Evolutionary conservation across 23 red algal species (phyloP), one percentile per base, ranked within the genome.

Genomic region (Porphyridium purpureum): DNA sequence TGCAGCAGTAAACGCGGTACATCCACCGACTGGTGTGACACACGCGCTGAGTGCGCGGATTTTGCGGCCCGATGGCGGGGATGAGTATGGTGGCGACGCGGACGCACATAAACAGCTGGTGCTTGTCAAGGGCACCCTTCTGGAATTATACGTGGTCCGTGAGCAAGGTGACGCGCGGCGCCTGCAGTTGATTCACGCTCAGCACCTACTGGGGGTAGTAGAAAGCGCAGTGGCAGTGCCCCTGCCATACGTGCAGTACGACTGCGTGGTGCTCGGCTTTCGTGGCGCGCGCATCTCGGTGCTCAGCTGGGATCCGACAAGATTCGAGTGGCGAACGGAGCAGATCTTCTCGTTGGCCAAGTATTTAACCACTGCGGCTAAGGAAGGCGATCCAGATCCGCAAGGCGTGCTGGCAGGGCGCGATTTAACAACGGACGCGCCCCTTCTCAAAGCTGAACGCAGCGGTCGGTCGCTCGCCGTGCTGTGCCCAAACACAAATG

Each of bases 111-210:
- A n/a, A n/a, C n/a, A n/a, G n/a, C n/a, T n/a, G n/a, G n/a, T 71
- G 47, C 70, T 84, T 21, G 66, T 61, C 21, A 54, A 59, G 22
- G 60, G 70, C 11, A 84, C 42, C 21, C 54, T 34, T 20, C 55
- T 84, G 4, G 79, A 84, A 21, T 33, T 73, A 20, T 84, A 84
- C 49, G 50, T 57, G 32, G 66, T 81, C 20, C 72, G 72, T 9
- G 75, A 60, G 17, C 66, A 70, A 58, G 14, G 52, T 15, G 32
- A 52, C 27, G 30, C 47, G 7, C 66, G 57, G 19, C 60, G 68
- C 11, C 46, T 75, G 0, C 38, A 67, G 25, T 64, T 72, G 11
- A 27, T 72, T 17, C n/a, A 41, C 56, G 42, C 47, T 38, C 4
- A 73, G 62, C 32, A 27, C 63, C 64, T 81, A 5, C 54, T 34